These are phyloP conservation scores for Urostyla sp. DNA, from an alignment of 73 alveolate genomes.

Conservation along the genomic window DNA sequence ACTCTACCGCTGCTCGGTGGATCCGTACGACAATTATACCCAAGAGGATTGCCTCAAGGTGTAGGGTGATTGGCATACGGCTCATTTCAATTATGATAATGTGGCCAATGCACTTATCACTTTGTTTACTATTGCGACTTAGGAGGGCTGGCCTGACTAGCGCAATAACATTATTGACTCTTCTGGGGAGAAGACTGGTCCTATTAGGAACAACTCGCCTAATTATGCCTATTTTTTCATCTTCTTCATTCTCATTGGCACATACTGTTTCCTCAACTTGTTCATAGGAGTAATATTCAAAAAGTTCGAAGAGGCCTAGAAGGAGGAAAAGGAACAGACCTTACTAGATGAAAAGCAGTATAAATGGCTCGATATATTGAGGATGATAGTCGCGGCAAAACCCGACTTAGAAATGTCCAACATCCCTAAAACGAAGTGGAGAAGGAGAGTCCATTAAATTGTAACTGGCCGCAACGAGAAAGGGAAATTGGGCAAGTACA, in stretches of 20 bases:
- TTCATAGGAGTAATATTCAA: constrained; percentile 95
- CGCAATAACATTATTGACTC: constrained; percentile 85
- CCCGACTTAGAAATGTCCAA: constrained; percentile 71
- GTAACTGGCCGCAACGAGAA: too few relatives aligned
- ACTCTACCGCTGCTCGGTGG: constrained; percentile 26
- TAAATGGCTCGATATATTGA: constrained; percentile 76
- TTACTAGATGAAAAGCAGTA: constrained; percentile 68
- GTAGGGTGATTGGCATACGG: constrained; percentile 24
- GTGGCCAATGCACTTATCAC: constrained; percentile 91
- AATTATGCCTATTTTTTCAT: constrained; percentile 82
- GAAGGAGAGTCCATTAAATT: constrained; percentile 61
- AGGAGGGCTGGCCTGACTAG: constrained; percentile 97
- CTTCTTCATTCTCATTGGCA: constrained; percentile 87
- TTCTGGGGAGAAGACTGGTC: constrained; percentile 69
- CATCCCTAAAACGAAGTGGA: constrained; percentile 54
- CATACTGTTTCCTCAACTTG: constrained; percentile 92
- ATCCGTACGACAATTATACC: background rate
- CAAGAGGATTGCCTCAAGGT: background rate
- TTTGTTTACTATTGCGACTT: constrained; percentile 87
- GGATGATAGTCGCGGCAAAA: constrained; percentile 53
- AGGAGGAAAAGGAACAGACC: constrained; percentile 56
- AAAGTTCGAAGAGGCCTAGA: constrained; percentile 90
- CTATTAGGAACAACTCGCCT: constrained; percentile 78
- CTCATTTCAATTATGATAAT: constrained; percentile 85
- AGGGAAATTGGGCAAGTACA: too few relatives aligned